Conservation (phyloP, 805 yeast species). For the Saccharomycopsis fermentans region DNA sequence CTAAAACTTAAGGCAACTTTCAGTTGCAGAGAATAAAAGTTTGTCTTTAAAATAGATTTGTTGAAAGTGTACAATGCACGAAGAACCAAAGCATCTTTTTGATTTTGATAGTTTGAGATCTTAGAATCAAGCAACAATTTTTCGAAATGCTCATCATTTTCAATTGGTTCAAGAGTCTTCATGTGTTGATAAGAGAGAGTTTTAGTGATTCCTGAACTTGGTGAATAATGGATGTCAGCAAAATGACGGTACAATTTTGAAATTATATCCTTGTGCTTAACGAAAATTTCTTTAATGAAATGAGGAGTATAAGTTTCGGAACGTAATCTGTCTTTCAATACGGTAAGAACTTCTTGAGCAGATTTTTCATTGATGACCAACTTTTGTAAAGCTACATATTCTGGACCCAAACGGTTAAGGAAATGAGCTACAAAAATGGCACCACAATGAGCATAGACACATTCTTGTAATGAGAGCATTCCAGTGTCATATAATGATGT, state of each 20-base stretch:
- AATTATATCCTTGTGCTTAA: conserved; percentile 58
- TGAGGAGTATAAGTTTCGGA: conserved; percentile 88
- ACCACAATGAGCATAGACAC: conserved; percentile 89
- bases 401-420: conserved; percentile 87
- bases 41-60: conserved; percentile 81
- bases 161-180: conserved; percentile 64
- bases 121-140: conserved; percentile 46
- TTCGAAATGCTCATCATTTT: conserved; percentile 66
- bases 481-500: conserved; percentile 41
- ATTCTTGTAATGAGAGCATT: conserved; percentile 84
- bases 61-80: conserved; percentile 78
- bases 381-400: conserved; percentile 58
- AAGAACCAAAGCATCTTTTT: conserved; percentile 67
- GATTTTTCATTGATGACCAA: conserved; percentile 54
- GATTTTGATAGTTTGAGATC: conserved; percentile 51
- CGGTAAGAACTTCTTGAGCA: conserved; percentile 61
- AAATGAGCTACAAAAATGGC: conserved; percentile 89
- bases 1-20: conserved; percentile 93
- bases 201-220: conserved; percentile 49
- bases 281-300: conserved; percentile 68
- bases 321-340: conserved; percentile 80
- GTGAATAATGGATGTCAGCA: conserved; percentile 75
- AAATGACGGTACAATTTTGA: conserved; percentile 81
- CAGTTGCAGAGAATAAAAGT: conserved; percentile 76
- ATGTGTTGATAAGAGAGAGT: conserved; percentile 84